A percentile compares a stretch with the other conserved stretches of the same genome.
Evolutionary conservation across 75 land plant species (phyloP).

Genomic region (Pinus taeda): DNA sequence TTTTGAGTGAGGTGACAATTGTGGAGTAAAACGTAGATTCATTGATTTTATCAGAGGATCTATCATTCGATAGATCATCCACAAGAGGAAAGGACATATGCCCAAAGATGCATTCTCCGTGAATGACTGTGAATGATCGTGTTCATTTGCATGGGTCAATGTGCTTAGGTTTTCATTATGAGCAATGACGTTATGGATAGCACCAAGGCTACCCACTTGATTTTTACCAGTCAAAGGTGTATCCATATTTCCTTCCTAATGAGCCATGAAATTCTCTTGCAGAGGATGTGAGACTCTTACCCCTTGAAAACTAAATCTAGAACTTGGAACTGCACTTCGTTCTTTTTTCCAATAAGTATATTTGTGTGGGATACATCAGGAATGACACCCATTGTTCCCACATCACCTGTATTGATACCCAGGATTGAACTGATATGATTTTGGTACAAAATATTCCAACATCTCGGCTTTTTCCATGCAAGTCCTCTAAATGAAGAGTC

Average conservation of each 20-base stretch:
- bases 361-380: background rate
- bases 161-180: too few relatives aligned
- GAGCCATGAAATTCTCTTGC: background rate
- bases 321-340: slow-evolving; percentile 1
- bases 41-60: too few relatives aligned
- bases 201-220: too few relatives aligned
- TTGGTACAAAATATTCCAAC: background rate
- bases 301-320: background rate
- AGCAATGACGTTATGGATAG: too few relatives aligned
- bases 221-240: background rate
- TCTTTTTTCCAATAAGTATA: background rate
- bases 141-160: too few relatives aligned
- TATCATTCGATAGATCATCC: too few relatives aligned
- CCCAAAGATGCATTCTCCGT: too few relatives aligned
- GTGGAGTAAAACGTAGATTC: too few relatives aligned
- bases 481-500: background rate
- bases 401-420: background rate
- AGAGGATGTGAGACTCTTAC: background rate
- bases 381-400: background rate
- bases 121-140: too few relatives aligned
- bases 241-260: background rate
- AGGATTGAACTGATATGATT: background rate
- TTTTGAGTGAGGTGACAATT: too few relatives aligned
- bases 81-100: too few relatives aligned
- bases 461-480: background rate